Base-by-base conservation (phyloP, 257 asterid species). In the Linaria vulgaris region DNA sequence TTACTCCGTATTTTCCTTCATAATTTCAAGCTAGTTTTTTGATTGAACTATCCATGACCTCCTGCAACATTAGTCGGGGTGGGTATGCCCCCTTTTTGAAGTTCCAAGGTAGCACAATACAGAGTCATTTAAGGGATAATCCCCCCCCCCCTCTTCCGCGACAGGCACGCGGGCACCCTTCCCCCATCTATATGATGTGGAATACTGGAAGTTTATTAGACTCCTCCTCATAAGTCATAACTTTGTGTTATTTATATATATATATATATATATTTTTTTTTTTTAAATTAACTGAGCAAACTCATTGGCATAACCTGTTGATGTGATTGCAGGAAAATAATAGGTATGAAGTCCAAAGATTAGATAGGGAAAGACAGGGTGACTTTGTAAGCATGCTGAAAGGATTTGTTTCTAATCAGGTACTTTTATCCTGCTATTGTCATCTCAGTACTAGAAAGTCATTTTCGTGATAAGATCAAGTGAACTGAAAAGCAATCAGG, bases 341-440 rank as follows among this genome's bases (percentile, higher is more conserved):
- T 69, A 80, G 79, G 77, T 77, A 72, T 41, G 99, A 94, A 72
- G 84, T 83, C 48, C 86, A 81, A 76, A 85, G 99, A 83, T 81
- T 94, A 15, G 91, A 94, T 51, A 71, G 63, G 56, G 99, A 90
- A 77, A 84, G 96, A 73, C 68, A 71, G 68, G 57, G 37, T 15
- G 96, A 90, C 76, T 90, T 90, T 75, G 79, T 79, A 71, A 74
- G 82, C 75, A 94, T 94, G 99, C 71, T 94, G 73, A 87, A 80
- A 74, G 99, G 97, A 67, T 90, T 90, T 37, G 95, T 87, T 60
- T 56, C 67, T 37, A 78, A 69, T 76, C 99, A 94, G 99, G 99
- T 94, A 76, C 53, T 16, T 78, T 57, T 5, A 34, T 45, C 51
- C 34, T 63, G 14, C 17, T 46, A 34, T 34, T 11, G 10, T 34